These are phyloP conservation scores for Drechslera avenae DNA, from an alignment of 2,329 filamentous ascomycete genomes.

Conservation along the genomic window DNA sequence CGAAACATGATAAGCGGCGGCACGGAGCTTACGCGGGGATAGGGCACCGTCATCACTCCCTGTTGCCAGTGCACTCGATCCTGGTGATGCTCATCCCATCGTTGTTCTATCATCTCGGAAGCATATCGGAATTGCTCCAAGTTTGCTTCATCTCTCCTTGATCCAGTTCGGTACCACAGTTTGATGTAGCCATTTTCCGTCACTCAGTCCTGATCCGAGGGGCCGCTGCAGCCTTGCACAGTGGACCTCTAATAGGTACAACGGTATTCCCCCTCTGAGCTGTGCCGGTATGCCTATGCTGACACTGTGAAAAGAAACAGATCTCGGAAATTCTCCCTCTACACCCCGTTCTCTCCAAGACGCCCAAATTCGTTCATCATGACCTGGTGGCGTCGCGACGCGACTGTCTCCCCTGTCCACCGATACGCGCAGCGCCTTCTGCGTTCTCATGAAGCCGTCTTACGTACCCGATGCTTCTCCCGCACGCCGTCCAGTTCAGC, in stretches of 20 bases:
- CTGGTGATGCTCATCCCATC: background rate
- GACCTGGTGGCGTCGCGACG: slow-evolving; percentile 41
- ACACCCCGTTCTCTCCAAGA: background rate
- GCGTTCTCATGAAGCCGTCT: slow-evolving; percentile 27
- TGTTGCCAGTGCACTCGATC: slow-evolving; percentile 3
- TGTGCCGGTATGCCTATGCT: background rate
- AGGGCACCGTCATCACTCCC: slow-evolving; percentile 20
- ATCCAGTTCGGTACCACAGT: background rate
- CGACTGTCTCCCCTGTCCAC: slow-evolving; percentile 30
- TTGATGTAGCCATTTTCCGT: slow-evolving; percentile 10
- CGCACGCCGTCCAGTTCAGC: slow-evolving; percentile 24
- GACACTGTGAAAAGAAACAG: background rate
- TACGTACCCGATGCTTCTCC: slow-evolving; percentile 40
- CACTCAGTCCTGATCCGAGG: slow-evolving; percentile 10
- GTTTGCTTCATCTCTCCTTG: background rate
- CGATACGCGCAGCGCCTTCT: slow-evolving; percentile 30
- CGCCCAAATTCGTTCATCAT: slow-evolving; percentile 13
- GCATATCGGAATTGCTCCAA: background rate
- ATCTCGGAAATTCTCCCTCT: background rate
- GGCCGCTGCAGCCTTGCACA: slow-evolving; percentile 11
- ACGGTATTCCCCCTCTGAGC: background rate
- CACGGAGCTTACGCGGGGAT: slow-evolving; percentile 32
- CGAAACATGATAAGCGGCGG: slow-evolving; percentile 32
- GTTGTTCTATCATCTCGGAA: background rate
- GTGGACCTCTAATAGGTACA: background rate